Conservation (phyloP, 2,329 filamentous ascomycete genomes). For the Elsinoe batatas region DNA sequence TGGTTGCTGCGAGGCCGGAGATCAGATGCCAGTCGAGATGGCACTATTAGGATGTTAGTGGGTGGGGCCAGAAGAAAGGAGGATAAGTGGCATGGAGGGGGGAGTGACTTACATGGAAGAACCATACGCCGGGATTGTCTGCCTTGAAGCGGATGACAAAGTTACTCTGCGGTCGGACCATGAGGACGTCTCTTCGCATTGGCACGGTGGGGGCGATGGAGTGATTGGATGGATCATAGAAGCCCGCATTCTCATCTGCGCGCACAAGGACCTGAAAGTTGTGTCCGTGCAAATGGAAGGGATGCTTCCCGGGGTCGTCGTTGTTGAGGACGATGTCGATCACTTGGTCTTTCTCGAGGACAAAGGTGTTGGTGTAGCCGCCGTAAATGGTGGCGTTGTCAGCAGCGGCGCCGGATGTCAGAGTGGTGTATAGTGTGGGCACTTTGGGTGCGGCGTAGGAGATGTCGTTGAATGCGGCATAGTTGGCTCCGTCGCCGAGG, state of each 20-base stretch:
- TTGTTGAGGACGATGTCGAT: conserved; percentile 17
- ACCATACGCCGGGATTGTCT: conserved; percentile 38
- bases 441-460: conserved; percentile 68
- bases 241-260: conserved; percentile 14
- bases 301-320: conserved; percentile 49
- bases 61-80: conserved; percentile 28
- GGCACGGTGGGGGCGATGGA: conserved; percentile 30
- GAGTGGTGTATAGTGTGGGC: conserved; percentile 66
- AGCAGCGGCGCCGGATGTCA: conserved; percentile 48
- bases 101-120: conserved; percentile 16
- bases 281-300: conserved; percentile 68
- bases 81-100: neutral
- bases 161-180: conserved; percentile 45
- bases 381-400: conserved; percentile 39
- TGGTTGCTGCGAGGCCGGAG: conserved; percentile 41
- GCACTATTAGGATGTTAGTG: conserved; percentile 31
- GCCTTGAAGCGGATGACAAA: conserved; percentile 46
- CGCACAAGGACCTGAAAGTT: conserved; percentile 53
- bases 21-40: conserved; percentile 46
- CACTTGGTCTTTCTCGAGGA: conserved; percentile 28
- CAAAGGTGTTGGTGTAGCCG: conserved; percentile 46
- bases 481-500: conserved; percentile 55
- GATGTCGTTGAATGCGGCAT: conserved; percentile 59
- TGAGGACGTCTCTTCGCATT: conserved; percentile 45
- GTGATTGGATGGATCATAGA: conserved; percentile 24